Evolutionary conservation across 352 stramenopile species (phyloP).

Genomic region (Pythium volutum): DNA sequence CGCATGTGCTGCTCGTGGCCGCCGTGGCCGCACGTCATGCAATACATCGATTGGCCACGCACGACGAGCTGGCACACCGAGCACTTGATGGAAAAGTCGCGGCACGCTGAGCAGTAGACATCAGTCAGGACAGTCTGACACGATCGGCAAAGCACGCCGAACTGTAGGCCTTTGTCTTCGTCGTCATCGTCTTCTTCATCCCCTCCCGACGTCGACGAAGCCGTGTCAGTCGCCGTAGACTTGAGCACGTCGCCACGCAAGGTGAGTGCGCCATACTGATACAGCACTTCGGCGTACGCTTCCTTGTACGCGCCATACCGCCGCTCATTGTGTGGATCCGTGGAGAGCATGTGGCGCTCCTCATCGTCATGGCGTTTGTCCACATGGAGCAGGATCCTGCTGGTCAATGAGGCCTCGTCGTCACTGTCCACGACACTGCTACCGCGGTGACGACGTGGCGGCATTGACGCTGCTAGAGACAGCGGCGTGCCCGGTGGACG

Average conservation of each 20-base stretch:
- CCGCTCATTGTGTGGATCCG: slow-evolving; percentile 41
- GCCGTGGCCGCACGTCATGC: slow-evolving; percentile 80
- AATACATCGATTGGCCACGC: slow-evolving; percentile 84
- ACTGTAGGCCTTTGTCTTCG: slow-evolving; percentile 44
- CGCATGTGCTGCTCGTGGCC: slow-evolving; percentile 69
- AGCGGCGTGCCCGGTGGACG: slow-evolving; percentile 23
- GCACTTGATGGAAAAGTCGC: slow-evolving; percentile 76
- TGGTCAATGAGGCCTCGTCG: slow-evolving; percentile 35
- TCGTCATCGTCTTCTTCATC: slow-evolving; percentile 6
- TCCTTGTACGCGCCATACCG: slow-evolving; percentile 83
- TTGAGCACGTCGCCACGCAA: slow-evolving; percentile 75
- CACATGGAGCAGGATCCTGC: slow-evolving; percentile 53
- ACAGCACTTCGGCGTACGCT: slow-evolving; percentile 77
- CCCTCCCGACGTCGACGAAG: not conserved
- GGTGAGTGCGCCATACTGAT: slow-evolving; percentile 76
- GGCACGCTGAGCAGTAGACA: slow-evolving; percentile 58
- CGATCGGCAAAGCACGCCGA: slow-evolving; percentile 61
- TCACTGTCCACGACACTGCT: slow-evolving; percentile 16
- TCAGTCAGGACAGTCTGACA: slow-evolving; percentile 50
- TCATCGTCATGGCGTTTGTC: slow-evolving; percentile 36
- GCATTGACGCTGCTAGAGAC: slow-evolving; percentile 28
- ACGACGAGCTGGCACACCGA: slow-evolving; percentile 82
- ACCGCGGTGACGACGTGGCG: slow-evolving; percentile 1
- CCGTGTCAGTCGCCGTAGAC: slow-evolving; percentile 10
- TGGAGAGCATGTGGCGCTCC: slow-evolving; percentile 50